Conservation (phyloP, 805 yeast species). For the Candida verbasci region DNA sequence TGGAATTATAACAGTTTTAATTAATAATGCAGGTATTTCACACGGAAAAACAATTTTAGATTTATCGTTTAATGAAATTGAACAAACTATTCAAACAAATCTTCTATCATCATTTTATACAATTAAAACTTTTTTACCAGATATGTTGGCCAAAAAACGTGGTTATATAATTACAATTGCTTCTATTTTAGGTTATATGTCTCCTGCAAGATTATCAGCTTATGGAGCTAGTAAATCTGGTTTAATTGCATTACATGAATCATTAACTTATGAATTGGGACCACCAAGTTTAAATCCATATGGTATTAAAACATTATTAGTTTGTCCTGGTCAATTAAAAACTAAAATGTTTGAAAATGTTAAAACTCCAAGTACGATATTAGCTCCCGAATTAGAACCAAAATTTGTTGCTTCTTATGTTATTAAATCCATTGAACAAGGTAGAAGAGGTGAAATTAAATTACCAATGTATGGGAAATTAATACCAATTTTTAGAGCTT, state of each 20-base stretch:
- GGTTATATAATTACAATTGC: constrained; percentile 82
- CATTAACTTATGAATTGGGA: constrained; percentile 66
- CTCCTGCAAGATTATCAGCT: constrained; percentile 77
- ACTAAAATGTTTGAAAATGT: constrained; percentile 75
- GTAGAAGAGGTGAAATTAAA: constrained; percentile 64
- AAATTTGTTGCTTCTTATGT: constrained; percentile 57
- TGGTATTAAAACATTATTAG: constrained; percentile 67
- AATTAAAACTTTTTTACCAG: constrained; percentile 67
- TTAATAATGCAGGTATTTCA: constrained; percentile 84
- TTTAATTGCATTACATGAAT: constrained; percentile 76
- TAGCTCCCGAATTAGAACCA: constrained; percentile 85
- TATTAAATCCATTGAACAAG: constrained; percentile 51
- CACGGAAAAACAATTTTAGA: constrained; percentile 55
- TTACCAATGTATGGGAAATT: constrained; percentile 74
- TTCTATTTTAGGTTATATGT: constrained; percentile 77
- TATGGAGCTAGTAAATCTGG: constrained; percentile 94
- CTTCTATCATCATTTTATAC: constrained; percentile 67
- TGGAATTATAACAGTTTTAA: constrained; percentile 62
- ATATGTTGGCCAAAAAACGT: constrained; percentile 54
- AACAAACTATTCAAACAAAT: constrained; percentile 61
- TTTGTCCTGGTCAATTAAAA: constrained; percentile 84
- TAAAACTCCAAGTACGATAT: constrained; percentile 61
- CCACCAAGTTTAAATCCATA: constrained; percentile 40
- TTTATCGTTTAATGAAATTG: constrained; percentile 54
- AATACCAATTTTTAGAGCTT: constrained; percentile 63